Evolutionary conservation across 2,329 filamentous ascomycete species (phyloP).

Genomic region (Fusarium sp.): DNA sequence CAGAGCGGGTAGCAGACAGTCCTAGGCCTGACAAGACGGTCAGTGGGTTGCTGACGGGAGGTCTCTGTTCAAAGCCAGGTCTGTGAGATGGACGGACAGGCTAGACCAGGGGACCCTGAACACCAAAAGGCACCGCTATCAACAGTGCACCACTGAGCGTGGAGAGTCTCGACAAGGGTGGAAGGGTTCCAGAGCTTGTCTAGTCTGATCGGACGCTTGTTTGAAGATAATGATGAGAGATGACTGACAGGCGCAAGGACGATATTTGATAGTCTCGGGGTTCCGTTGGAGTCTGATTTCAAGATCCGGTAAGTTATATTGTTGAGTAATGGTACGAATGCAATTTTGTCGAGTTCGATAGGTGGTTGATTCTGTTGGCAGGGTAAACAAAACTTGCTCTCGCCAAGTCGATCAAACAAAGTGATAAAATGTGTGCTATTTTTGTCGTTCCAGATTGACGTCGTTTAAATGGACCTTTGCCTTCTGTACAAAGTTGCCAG

Average conservation of each 20-base stretch:
- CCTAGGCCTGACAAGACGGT: conserved; percentile 36
- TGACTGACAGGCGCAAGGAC: conserved; percentile 24
- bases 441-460: conserved; percentile 18
- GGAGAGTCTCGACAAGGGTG: conserved; percentile 17
- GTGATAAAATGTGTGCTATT: conserved; percentile 24
- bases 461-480: neutral
- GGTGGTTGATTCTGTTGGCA: conserved; percentile 1
- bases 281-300: neutral
- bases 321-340: neutral
- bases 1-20: conserved; percentile 29
- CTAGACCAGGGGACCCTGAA: conserved; percentile 38
- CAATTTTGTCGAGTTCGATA: neutral
- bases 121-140: conserved; percentile 29
- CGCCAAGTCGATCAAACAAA: conserved; percentile 24
- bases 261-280: neutral
- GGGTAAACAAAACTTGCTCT: conserved; percentile 25
- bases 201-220: conserved; percentile 31
- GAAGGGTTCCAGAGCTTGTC: conserved; percentile 7
- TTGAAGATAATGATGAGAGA: conserved; percentile 20
- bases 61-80: conserved; percentile 25
- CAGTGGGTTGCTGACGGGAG: conserved; percentile 30
- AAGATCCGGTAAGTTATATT: neutral
- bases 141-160: conserved; percentile 25
- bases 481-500: neutral
- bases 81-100: conserved; percentile 35